Base-by-base conservation (phyloP, 345 rosid genomes). In the Boechera divaricarpa region DNA sequence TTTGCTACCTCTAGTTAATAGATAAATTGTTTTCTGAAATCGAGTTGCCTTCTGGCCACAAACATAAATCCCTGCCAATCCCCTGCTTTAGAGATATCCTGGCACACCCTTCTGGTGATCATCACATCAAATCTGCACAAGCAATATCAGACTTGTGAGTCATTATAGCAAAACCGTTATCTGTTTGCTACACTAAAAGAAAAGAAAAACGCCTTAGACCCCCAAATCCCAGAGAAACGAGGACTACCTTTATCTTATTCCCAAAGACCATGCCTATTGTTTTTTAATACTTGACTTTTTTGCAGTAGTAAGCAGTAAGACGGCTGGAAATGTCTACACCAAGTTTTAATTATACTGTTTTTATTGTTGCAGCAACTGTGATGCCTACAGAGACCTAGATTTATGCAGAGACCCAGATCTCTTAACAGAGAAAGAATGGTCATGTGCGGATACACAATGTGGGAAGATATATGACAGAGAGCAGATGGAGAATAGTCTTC, bases 331-430 rank as follows among this genome's bases (percentile, higher is more conserved):
- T 5, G 31, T 70, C 65, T 38, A 49, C 47, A 32, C 62, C 12
- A n/a, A 63, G 48, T 44, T 59, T 54, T 63, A 3, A 69, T 81
- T 70, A 74, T 77, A 52, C 59, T 18, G 33, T 28, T 65, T 16
- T 41, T 52, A 10, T 74, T 80, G 76, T 72, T 57, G 54, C 91
- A 94, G 97, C 83, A 87, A 91, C 80, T 94, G 98, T 86, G 89
- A 94, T 63, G 93, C 91, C 69, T 91, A 94, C 85, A 82, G 91
- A 83, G 97, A 94, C 87, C 84, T 92, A 45, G 98, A 92, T 81
- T 55, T 94, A 81, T 86, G 91, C 81, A 90, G 91, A 6, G 98
- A 89, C 78, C 73, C 90, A 8, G 81, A 85, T 52, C 71, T 94
- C 67, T 75, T 82, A 71, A 79, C 88, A 52, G 88, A 88, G 81